These are phyloP conservation scores for Manihot esculenta DNA, from an alignment of 441 rosid species.

Conservation along the genomic window DNA sequence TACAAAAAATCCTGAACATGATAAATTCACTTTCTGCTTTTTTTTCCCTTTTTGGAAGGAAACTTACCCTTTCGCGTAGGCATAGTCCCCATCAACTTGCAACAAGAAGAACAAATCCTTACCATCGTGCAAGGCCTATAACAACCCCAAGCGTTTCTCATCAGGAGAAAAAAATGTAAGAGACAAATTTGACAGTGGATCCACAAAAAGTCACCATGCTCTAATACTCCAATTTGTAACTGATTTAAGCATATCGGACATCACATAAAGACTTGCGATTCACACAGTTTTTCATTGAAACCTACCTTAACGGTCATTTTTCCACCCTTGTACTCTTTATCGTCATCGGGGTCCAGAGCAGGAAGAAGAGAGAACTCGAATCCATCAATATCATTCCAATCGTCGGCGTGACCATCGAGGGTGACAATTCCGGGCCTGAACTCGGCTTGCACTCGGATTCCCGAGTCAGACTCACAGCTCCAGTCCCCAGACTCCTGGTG, in stretches of 20 bases:
- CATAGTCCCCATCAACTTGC: slow-evolving; percentile 87
- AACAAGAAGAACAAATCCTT: slow-evolving; percentile 68
- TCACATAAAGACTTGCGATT: background rate
- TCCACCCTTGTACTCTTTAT: slow-evolving; percentile 67
- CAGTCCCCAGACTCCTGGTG: slow-evolving; percentile 87
- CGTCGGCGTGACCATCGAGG: slow-evolving; percentile 81
- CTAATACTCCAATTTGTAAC: background rate
- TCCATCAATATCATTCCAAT: slow-evolving; percentile 75
- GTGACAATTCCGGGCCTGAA: slow-evolving; percentile 76
- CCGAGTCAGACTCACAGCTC: slow-evolving; percentile 70
- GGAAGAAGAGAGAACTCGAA: slow-evolving; percentile 76
- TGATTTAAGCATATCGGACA: background rate
- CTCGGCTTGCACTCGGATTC: slow-evolving; percentile 56
- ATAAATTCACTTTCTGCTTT: background rate
- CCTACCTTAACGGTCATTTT: slow-evolving; percentile 83
- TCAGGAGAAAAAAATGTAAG: background rate
- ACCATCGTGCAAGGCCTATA: slow-evolving; percentile 90
- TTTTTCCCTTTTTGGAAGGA: slow-evolving; percentile 16
- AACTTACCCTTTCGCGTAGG: slow-evolving; percentile 70
- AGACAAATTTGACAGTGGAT: background rate
- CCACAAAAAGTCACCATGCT: background rate
- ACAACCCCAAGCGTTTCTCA: slow-evolving; percentile 8
- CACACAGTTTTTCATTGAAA: background rate
- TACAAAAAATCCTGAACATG: background rate
- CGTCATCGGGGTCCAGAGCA: slow-evolving; percentile 84